These are phyloP conservation scores for Fraxinus xanthoxyloides DNA, from an alignment of 305 asterid species.

Conservation along the genomic window DNA sequence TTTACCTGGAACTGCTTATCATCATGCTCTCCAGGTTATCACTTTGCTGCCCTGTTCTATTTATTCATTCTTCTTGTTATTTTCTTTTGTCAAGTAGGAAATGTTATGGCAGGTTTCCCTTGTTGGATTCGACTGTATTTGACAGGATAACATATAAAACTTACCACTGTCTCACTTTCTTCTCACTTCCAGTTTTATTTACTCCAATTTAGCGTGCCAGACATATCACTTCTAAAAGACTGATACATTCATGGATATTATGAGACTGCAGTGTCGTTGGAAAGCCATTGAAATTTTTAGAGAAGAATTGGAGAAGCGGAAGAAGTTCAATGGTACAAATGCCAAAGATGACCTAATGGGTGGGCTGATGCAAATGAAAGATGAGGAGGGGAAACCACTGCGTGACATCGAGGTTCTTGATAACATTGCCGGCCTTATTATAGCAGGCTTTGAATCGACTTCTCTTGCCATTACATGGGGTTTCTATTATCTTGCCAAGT, in stretches of 20 bases:
- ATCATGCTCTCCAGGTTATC: conserved; percentile 37
- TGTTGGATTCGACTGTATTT: neutral
- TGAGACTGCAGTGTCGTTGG: conserved; percentile 40
- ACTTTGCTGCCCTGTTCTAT: neutral
- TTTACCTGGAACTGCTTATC: conserved; percentile 45
- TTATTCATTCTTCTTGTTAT: neutral
- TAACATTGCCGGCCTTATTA: conserved; percentile 41
- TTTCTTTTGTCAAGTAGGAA: neutral
- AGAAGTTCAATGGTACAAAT: conserved; percentile 12
- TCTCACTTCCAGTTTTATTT: neutral
- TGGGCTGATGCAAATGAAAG: conserved; percentile 45
- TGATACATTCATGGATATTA: neutral
- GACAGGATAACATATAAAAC: neutral
- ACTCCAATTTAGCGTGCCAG: neutral
- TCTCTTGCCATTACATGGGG: conserved; percentile 54
- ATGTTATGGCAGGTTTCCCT: neutral
- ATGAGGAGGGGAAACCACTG: conserved; percentile 42
- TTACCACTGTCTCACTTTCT: neutral
- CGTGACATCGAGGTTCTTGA: conserved; percentile 51
- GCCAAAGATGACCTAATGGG: conserved; percentile 42
- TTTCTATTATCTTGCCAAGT: conserved; percentile 46
- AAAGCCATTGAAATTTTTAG: conserved; percentile 34
- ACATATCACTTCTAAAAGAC: neutral
- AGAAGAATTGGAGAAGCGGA: conserved; percentile 46
- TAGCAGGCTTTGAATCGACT: conserved; percentile 48